Conservation (phyloP, 2,329 filamentous ascomycete species). For the Coniochaeta sp. region DNA sequence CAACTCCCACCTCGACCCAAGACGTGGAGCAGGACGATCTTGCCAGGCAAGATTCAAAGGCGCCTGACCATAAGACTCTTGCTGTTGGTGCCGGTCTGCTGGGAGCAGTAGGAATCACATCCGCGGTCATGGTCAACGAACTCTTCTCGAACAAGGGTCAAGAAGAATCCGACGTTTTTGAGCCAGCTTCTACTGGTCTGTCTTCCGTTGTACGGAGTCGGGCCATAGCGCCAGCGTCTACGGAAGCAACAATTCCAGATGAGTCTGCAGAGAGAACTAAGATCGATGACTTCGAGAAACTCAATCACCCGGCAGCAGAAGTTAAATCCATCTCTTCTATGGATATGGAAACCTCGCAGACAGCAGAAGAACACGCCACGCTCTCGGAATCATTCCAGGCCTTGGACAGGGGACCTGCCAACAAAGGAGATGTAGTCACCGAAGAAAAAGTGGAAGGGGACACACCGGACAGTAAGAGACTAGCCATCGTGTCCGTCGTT, state of each 20-base stretch:
- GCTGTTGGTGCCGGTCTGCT: not conserved
- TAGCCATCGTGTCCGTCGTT: constrained; percentile 11
- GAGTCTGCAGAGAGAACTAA: not conserved
- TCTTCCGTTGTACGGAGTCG: not conserved
- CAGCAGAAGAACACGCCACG: constrained; percentile 11
- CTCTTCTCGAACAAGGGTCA: not conserved
- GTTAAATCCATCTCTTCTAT: constrained; percentile 7
- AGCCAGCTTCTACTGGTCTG: not conserved
- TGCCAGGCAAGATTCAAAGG: not conserved
- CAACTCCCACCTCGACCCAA: not conserved
- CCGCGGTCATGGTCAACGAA: not conserved
- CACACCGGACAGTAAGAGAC: constrained; percentile 16
- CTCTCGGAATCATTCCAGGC: constrained; percentile 19
- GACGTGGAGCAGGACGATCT: not conserved
- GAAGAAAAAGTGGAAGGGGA: constrained; percentile 10
- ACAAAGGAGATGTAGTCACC: constrained; percentile 12
- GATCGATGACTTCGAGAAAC: not conserved
- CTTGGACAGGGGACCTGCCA: constrained; percentile 13
- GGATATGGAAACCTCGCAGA: constrained; percentile 10
- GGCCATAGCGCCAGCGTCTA: not conserved
- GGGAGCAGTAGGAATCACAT: not conserved
- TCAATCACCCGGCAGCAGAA: constrained; percentile 1
- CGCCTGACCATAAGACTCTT: not conserved
- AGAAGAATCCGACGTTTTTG: not conserved
- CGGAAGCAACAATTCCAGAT: not conserved